Base-by-base conservation (phyloP, 148 eudicot genomes). In the Cornus controversa region DNA sequence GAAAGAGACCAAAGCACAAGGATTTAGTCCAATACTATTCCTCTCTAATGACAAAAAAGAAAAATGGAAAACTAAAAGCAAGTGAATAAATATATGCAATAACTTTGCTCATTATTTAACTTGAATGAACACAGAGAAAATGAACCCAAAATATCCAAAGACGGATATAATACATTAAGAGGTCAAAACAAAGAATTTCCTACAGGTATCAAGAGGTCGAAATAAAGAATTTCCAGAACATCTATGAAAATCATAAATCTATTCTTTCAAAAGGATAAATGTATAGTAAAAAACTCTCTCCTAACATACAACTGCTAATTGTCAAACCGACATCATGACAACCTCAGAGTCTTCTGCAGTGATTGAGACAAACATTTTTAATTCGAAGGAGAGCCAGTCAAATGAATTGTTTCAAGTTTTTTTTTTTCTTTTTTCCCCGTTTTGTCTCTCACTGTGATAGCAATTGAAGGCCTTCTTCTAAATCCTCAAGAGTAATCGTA, bases 401-500 rank as follows among this genome's bases (percentile, higher is more conserved):
- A 70, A 34, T 15, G 10, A 71, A 64, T 42, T 20, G 60, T 36
- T 25, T 20, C 27, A n/a, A 70, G 42, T 1, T 50, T 50, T 45
- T 45, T 45, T 45, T 45, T 45, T n/a, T n/a, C 15, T 23, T 42
- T 28, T 76, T 53, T 18, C 13, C 1, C 69, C 42, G 11, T 45
- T 24, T 18, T 37, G 37, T 58, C 16, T 66, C 54, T 91, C 84
- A 84, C 54, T 77, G 80, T 15, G 96, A 81, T 67, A 96, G 81
- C 68, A 87, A 75, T 47, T 81, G 82, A 73, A 96, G 82, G 14
- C 97, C 95, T 22, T 86, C 92, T 76, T 88, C 84, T 77, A 96
- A 85, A 86, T 96, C 99, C 78, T 87, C 94, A 72, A 84, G 75
- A 18, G 98, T 93, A 75, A 96, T 92, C 0, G 97, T 96, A 69